Percentiles rank a stretch among this genome's conserved stretches.
Evolutionary conservation across 1,284 basidiomycete species (phyloP).

Genomic region (Amylostereum chailletii): DNA sequence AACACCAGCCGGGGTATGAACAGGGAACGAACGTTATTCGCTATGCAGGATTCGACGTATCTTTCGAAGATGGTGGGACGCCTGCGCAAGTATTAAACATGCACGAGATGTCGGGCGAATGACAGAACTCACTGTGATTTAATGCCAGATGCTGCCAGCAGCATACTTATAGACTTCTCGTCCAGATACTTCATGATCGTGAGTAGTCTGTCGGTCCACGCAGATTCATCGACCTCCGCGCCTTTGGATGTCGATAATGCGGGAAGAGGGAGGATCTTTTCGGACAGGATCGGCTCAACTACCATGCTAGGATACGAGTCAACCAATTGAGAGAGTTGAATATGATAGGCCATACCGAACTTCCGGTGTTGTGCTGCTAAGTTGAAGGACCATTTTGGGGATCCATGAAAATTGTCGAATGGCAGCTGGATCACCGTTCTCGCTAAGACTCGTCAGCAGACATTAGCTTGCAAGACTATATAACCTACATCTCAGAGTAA

Average conservation of each 20-base stretch:
- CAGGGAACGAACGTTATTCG: slow-evolving; percentile 62
- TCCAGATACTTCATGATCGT: slow-evolving; percentile 69
- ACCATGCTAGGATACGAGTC: slow-evolving; percentile 31
- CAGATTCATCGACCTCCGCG: slow-evolving; percentile 62
- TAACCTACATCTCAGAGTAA: slow-evolving; percentile 74
- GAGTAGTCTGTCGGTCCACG: slow-evolving; percentile 83
- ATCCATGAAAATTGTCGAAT: slow-evolving; percentile 91
- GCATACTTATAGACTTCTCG: slow-evolving; percentile 42
- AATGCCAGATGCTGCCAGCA: slow-evolving; percentile 59
- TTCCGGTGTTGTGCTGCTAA: slow-evolving; percentile 42
- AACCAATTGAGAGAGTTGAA: background rate
- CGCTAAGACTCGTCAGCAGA: slow-evolving; percentile 36
- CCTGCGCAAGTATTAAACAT: slow-evolving; percentile 23
- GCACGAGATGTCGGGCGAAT: background rate
- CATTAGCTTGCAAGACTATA: slow-evolving; percentile 1
- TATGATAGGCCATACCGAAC: slow-evolving; percentile 39
- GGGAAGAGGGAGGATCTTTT: slow-evolving; percentile 79
- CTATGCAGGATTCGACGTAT: slow-evolving; percentile 64
- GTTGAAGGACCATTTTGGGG: slow-evolving; percentile 64
- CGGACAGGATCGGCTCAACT: slow-evolving; percentile 59
- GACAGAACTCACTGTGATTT: slow-evolving; percentile 40
- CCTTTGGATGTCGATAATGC: slow-evolving; percentile 38
- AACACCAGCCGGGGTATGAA: background rate
- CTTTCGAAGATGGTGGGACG: slow-evolving; percentile 56
- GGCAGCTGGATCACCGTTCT: slow-evolving; percentile 69